Evolutionary conservation across 163 green algal species (phyloP), one percentile per base, ranked within the genome.

Genomic region (Volvox carteri): DNA sequence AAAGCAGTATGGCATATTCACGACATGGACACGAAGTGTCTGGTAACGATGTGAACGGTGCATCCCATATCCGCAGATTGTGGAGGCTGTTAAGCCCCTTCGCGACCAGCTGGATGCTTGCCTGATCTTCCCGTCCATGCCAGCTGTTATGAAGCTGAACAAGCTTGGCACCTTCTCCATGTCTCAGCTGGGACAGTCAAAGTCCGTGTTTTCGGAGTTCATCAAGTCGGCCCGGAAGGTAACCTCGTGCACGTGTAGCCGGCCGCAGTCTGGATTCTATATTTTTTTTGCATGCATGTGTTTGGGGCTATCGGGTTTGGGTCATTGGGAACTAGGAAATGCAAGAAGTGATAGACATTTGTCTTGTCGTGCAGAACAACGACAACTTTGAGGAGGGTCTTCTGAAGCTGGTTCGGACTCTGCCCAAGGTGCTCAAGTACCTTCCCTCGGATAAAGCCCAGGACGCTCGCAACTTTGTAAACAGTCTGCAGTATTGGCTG

Each of bases 71-170:
- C 25, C 25, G 86, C 94, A 97, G 95, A 98, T 98, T 88, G 96
- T 98, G 46, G 95, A 95, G 60, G 96, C 95, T 8, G 96, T 99
- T 11, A 76, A 88, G 54, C 96, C 97, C 7, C 86, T 94, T 72
- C 94, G 98, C 39, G 95, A 97, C 14, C 60, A 90, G 18, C 92
- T 99, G 86, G 98, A 99, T 91, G 98, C 98, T 7, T 98, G 96
- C 94, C 94, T 99, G 12, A 95, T 99, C 76, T 99, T 99, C 95
- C 98, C 98, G 65, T 99, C 98, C 84, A 99, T 99, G 98, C 98
- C 98, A 74, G 95, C 96, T 23, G 96, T 99, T 52, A 99, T 99
- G 97, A 95, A 96, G 90, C 94, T 99, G 21, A 99, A 99, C 96
- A 99, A 99, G 97, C 96, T 99, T 81, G 98, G 98, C 84, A 97